phyloP scores from a whole-genome alignment of 129 eudicot genomes.

The Escallonia rubra region DNA sequence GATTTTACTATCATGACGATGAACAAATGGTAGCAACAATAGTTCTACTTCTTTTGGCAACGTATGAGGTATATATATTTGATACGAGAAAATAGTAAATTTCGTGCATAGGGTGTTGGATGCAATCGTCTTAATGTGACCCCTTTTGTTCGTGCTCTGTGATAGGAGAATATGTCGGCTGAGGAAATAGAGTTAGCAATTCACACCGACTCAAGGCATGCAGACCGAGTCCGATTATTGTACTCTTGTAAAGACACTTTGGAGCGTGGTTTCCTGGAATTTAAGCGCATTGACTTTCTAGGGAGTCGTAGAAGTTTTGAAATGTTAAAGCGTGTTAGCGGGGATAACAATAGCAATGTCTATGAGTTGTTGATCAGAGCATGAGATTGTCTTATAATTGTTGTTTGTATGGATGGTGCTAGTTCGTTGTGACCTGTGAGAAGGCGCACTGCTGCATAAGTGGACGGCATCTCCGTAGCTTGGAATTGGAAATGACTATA shows the following conservation, averaged over 20 bases:
- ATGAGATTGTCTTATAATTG: constrained; percentile 9
- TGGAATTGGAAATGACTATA: no score
- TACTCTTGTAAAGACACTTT: constrained; percentile 64
- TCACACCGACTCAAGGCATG: constrained; percentile 91
- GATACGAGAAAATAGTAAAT: no score
- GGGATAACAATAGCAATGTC: constrained; percentile 72
- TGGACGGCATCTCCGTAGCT: no score
- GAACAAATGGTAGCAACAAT: no score
- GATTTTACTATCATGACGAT: no score
- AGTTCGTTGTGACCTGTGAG: no score
- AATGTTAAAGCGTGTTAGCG: constrained; percentile 83
- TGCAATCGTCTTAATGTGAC: background rate
- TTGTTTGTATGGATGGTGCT: no score
- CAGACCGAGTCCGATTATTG: constrained; percentile 63
- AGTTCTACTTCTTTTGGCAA: no score
- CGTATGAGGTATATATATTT: no score
- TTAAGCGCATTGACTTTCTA: constrained; percentile 69
- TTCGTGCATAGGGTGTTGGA: no score
- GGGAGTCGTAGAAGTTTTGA: constrained; percentile 96
- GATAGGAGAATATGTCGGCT: constrained; percentile 68
- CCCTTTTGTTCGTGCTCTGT: background rate
- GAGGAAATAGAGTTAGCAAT: constrained; percentile 71
- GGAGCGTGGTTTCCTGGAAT: constrained; percentile 38
- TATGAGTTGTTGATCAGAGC: constrained; percentile 83
- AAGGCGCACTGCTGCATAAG: no score